phyloP scores from a whole-genome alignment of 176 grass and related monocot species.

The Bolboschoenus planiculmis region DNA sequence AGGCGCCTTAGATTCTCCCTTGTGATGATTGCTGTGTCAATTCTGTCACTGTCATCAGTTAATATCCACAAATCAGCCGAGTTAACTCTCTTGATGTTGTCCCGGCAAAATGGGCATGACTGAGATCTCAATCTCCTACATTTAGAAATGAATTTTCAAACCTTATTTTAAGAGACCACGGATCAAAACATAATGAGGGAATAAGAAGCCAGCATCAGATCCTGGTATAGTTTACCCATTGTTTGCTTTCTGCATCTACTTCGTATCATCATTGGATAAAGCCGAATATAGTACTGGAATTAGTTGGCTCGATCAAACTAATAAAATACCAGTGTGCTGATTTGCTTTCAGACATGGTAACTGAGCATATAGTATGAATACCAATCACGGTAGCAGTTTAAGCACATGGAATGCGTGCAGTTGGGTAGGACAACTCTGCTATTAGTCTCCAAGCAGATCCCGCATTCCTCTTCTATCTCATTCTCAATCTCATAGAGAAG shows the following conservation, averaged over 20 bases:
- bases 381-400: constrained; percentile 95
- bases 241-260: neutral
- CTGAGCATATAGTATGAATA: constrained; percentile 22
- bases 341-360: neutral
- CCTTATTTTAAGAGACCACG: neutral
- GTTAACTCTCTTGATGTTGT: constrained; percentile 39
- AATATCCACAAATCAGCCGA: constrained; percentile 41
- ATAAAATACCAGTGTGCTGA: neutral
- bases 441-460: constrained; percentile 90
- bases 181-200: neutral
- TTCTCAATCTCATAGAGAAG: constrained; percentile 56
- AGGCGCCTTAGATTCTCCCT: constrained; percentile 40
- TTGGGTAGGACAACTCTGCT: constrained; percentile 92
- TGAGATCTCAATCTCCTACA: constrained; percentile 40
- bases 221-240: neutral
- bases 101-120: constrained; percentile 46
- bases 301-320: neutral
- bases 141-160: neutral
- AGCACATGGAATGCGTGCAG: constrained; percentile 96
- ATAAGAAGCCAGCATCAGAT: neutral
- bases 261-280: neutral
- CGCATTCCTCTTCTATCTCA: constrained; percentile 91
- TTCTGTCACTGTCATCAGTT: constrained; percentile 23
- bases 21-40: constrained; percentile 28
- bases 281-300: neutral